Percentiles rank a stretch among this genome's conserved stretches.
These are phyloP conservation scores for Apophysomyces variabilis DNA, from an alignment of 371 early-diverging fungal genomes.

Conservation along the genomic window DNA sequence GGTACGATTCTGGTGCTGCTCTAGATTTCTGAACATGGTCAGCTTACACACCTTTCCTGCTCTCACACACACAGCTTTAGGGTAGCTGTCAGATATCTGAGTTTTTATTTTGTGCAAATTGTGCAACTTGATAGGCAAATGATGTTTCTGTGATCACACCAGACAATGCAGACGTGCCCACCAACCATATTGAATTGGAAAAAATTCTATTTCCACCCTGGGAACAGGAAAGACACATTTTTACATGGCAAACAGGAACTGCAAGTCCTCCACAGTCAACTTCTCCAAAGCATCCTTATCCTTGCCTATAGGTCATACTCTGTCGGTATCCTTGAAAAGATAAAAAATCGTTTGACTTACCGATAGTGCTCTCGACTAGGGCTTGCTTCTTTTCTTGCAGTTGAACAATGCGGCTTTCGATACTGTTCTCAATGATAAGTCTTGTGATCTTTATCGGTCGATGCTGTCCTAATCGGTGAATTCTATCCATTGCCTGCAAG, in stretches of 20 bases:
- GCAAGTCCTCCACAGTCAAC: slow-evolving; percentile 84
- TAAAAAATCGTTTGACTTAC: slow-evolving; percentile 57
- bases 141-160: slow-evolving; percentile 1
- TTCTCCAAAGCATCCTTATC: slow-evolving; percentile 68
- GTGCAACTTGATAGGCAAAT: slow-evolving; percentile 4
- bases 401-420: slow-evolving; percentile 92
- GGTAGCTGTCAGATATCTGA: slow-evolving; percentile 1
- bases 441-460: slow-evolving; percentile 90
- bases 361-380: slow-evolving; percentile 90
- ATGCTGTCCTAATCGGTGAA: slow-evolving; percentile 89
- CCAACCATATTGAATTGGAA: background rate
- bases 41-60: no score
- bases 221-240: slow-evolving; percentile 4
- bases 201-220: background rate
- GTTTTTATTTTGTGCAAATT: slow-evolving; percentile 3
- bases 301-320: slow-evolving; percentile 24
- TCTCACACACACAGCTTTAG: background rate
- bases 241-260: slow-evolving; percentile 83
- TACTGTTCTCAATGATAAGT: slow-evolving; percentile 93
- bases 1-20: no score
- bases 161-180: background rate
- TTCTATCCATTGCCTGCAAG: slow-evolving; percentile 86
- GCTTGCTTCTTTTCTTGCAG: slow-evolving; percentile 96
- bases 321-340: background rate
- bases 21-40: no score